Percentiles rank a stretch among this genome's conserved stretches.
These are phyloP conservation scores for Irpex sp. DNA, from an alignment of 1,284 basidiomycete species.

Conservation along the genomic window DNA sequence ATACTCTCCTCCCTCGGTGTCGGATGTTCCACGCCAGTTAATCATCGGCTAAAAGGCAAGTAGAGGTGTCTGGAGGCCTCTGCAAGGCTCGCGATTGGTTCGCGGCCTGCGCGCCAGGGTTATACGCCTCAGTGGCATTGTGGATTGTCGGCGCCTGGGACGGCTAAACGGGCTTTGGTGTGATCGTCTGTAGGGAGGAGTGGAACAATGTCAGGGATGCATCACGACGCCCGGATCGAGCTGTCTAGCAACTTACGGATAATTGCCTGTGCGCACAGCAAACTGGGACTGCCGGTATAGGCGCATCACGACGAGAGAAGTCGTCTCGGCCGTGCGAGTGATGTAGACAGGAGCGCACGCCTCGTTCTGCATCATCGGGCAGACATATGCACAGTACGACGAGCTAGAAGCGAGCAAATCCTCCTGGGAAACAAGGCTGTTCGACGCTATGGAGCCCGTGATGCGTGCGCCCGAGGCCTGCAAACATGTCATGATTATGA, in stretches of 20 bases:
- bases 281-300: neutral
- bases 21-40: neutral
- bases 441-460: neutral
- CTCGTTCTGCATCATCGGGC: neutral
- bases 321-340: neutral
- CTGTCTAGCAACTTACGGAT: neutral
- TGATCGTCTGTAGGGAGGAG: constrained; percentile 1
- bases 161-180: neutral
- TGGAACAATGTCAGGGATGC: neutral
- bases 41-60: constrained; percentile 1
- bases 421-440: neutral
- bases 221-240: neutral
- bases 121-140: neutral
- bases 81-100: neutral
- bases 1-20: neutral
- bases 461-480: neutral
- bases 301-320: neutral
- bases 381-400: neutral
- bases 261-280: neutral
- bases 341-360: neutral
- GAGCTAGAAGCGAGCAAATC: neutral
- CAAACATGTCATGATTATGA: neutral
- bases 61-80: neutral
- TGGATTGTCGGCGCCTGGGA: neutral
- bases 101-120: neutral